Evolutionary conservation across 2,329 filamentous ascomycete genomes (phyloP).

Genomic region (Chrysoporthe deuterocubensis): DNA sequence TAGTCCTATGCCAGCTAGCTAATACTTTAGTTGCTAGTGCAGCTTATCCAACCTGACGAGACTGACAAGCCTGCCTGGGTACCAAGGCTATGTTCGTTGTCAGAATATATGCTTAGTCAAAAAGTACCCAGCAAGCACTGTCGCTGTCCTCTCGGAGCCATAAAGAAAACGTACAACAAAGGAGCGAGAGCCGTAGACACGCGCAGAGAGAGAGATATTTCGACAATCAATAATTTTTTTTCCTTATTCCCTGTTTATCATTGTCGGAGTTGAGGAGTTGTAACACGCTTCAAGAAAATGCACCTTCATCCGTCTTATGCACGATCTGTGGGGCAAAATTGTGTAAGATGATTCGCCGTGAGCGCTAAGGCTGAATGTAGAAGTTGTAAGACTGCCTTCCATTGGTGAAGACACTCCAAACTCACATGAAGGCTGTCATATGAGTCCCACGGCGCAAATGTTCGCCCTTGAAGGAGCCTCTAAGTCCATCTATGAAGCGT

Average conservation of each 20-base stretch:
- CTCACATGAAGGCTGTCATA: neutral
- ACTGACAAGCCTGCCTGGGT: neutral
- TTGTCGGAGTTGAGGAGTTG: neutral
- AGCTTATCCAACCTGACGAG: neutral
- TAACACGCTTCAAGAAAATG: neutral
- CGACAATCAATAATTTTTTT: neutral
- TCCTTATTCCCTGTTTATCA: neutral
- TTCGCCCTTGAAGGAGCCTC: no score
- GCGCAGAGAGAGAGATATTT: neutral
- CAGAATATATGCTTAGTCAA: neutral
- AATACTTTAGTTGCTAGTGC: neutral
- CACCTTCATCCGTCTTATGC: no score
- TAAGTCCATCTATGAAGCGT: no score
- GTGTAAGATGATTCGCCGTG: constrained; percentile 17
- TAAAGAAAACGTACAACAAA: neutral
- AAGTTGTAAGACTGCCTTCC: neutral
- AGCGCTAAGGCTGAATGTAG: neutral
- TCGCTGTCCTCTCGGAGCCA: neutral
- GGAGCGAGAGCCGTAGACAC: neutral
- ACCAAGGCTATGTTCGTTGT: neutral
- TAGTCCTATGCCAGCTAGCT: neutral
- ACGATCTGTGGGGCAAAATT: constrained; percentile 7
- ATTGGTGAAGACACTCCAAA: neutral
- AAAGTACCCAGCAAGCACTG: neutral
- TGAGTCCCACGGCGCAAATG: no score